These are phyloP conservation scores for Monosporozyma solicola DNA, from an alignment of 805 yeast species.

Conservation along the genomic window DNA sequence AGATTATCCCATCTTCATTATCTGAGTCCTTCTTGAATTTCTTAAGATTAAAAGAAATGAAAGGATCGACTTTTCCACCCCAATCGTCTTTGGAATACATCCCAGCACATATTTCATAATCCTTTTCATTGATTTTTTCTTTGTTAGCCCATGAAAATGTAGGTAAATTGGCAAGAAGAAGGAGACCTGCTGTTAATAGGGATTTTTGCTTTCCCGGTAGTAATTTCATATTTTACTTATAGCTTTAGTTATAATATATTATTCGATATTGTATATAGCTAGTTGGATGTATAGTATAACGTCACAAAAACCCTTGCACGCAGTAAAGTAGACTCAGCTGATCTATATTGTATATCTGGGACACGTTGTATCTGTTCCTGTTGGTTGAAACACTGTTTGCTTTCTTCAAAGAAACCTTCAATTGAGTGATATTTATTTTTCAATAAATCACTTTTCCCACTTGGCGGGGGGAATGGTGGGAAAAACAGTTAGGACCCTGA, in stretches of 20 bases:
- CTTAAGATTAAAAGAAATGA: slow-evolving; percentile 41
- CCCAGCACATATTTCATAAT: slow-evolving; percentile 76
- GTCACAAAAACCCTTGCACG: background rate
- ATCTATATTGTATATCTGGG: too few relatives aligned
- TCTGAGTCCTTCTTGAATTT: slow-evolving; percentile 23
- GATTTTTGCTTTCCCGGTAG: background rate
- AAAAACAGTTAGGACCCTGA: background rate
- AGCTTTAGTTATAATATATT: too few relatives aligned
- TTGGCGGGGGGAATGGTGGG: background rate
- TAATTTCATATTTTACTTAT: background rate
- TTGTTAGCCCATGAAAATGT: slow-evolving; percentile 27
- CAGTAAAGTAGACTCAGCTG: background rate
- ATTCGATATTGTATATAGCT: too few relatives aligned
- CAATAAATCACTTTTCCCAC: background rate
- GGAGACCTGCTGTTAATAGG: background rate
- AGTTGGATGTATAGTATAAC: background rate
- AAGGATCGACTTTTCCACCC: slow-evolving; percentile 70
- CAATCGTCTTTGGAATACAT: slow-evolving; percentile 81
- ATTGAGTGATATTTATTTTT: background rate
- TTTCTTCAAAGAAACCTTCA: background rate
- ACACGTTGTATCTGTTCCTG: background rate
- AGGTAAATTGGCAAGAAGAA: background rate
- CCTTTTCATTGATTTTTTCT: slow-evolving; percentile 40
- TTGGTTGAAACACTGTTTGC: background rate
- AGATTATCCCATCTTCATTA: slow-evolving; percentile 37